phyloP scores from a whole-genome alignment of 108 stramenopile genomes.

The Stephanodiscus triporus region DNA sequence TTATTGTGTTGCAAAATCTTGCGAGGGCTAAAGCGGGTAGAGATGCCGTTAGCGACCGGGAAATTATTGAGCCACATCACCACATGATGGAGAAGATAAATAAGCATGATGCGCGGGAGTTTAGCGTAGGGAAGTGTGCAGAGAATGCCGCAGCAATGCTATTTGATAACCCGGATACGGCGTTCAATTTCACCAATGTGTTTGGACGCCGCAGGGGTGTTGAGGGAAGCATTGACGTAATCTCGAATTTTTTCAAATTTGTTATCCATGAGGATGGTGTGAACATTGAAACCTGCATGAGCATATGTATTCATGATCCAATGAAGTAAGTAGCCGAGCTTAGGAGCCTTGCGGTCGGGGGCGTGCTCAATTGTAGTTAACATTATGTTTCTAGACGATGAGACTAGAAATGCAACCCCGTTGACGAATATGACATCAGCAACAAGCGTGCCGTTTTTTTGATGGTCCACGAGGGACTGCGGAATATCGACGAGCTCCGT shows the following conservation, averaged over 20 bases:
- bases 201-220: constrained; percentile 11
- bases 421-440: too few relatives aligned
- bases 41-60: constrained; percentile 40
- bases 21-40: constrained; percentile 33
- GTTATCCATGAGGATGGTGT: constrained; percentile 13
- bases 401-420: too few relatives aligned
- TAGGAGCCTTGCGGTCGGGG: not conserved
- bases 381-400: not conserved
- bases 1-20: not conserved
- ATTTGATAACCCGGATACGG: constrained; percentile 38
- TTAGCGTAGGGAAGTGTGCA: constrained; percentile 37
- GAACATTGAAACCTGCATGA: constrained; percentile 14
- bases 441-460: constrained; percentile 34
- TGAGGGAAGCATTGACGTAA: not conserved
- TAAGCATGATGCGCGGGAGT: constrained; percentile 31
- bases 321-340: constrained; percentile 14
- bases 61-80: constrained; percentile 43
- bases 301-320: constrained; percentile 11
- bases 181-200: constrained; percentile 51
- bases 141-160: constrained; percentile 31
- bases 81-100: constrained; percentile 19
- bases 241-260: constrained; percentile 20
- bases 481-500: constrained; percentile 26
- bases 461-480: constrained; percentile 4
- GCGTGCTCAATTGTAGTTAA: not conserved